A percentile compares a stretch with the other conserved stretches of the same genome.
Conservation (phyloP, 1,139 yeast species). For the Saccharomyces hybrid region DNA sequence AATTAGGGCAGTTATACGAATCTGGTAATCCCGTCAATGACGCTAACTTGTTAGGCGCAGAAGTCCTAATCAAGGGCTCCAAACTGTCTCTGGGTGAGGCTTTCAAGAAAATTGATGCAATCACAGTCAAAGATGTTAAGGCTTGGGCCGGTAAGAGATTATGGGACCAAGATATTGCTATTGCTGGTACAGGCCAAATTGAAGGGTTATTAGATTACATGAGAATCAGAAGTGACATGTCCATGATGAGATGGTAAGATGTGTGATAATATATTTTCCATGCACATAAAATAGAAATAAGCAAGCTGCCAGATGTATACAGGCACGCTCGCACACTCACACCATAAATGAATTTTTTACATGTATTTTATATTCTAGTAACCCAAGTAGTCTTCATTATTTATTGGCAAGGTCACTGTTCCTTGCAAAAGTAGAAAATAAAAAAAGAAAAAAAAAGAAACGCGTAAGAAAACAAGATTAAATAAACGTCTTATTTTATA, state of each 20-base stretch:
- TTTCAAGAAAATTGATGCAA: constrained; percentile 54
- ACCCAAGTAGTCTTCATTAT: neutral
- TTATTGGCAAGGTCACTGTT: neutral
- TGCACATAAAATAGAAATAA: constrained; percentile 4
- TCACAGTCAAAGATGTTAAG: constrained; percentile 52
- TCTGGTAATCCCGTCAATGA: constrained; percentile 45
- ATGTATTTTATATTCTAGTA: neutral
- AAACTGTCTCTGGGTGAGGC: constrained; percentile 50
- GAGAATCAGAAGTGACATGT: constrained; percentile 82
- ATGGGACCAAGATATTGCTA: constrained; percentile 80
- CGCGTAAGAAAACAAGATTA: neutral
- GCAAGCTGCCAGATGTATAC: neutral
- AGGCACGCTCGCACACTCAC: neutral
- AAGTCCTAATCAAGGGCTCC: constrained; percentile 55
- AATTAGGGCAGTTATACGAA: constrained; percentile 43
- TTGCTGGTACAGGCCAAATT: constrained; percentile 78
- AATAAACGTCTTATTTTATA: neutral
- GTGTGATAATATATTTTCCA: constrained; percentile 3
- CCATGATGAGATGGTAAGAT: constrained; percentile 68
- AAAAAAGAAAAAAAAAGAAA: neutral
- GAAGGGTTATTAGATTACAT: constrained; percentile 75
- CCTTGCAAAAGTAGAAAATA: neutral
- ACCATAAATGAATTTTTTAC: neutral
- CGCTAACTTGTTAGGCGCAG: constrained; percentile 52
- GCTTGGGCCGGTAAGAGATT: constrained; percentile 67